phyloP scores from a whole-genome alignment of 345 rosid genomes.

The Hypericum androsaemum region DNA sequence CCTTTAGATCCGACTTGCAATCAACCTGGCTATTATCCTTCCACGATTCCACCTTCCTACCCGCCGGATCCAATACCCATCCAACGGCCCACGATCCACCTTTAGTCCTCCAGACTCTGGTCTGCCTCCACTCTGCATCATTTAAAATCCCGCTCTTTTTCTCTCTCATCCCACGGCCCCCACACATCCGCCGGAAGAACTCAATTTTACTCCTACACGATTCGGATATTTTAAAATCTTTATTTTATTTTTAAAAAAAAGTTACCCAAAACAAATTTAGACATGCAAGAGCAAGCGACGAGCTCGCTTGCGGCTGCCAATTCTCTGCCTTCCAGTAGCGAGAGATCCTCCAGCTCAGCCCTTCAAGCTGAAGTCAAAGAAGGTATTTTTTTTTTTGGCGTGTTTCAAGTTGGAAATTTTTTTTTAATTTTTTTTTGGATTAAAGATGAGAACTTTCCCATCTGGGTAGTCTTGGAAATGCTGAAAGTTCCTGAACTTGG shows the following conservation, averaged over 20 bases:
- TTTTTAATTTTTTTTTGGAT: no score
- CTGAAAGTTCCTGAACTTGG: slow-evolving; percentile 14
- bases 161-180: not conserved
- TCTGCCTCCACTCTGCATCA: slow-evolving; percentile 13
- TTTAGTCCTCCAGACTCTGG: slow-evolving; percentile 27
- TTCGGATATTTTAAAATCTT: no score
- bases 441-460: no score
- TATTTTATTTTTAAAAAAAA: no score
- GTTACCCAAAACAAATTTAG: no score
- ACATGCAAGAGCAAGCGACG: slow-evolving; percentile 85
- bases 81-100: slow-evolving; percentile 17
- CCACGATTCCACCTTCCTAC: no score
- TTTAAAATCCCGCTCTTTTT: slow-evolving; percentile 55
- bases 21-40: no score
- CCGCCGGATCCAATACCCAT: not conserved
- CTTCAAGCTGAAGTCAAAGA: slow-evolving; percentile 77
- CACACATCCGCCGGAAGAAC: not conserved
- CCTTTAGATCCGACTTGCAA: no score
- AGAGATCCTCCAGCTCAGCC: slow-evolving; percentile 95
- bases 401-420: no score
- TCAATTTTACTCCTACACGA: not conserved
- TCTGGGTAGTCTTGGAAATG: no score
- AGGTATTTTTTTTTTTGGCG: slow-evolving; percentile 26
- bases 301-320: slow-evolving; percentile 63
- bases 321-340: slow-evolving; percentile 89